Evolutionary conservation across 352 stramenopile species (phyloP), one percentile per base, ranked within the genome.

Genomic region (Phytophthora podocarpi): DNA sequence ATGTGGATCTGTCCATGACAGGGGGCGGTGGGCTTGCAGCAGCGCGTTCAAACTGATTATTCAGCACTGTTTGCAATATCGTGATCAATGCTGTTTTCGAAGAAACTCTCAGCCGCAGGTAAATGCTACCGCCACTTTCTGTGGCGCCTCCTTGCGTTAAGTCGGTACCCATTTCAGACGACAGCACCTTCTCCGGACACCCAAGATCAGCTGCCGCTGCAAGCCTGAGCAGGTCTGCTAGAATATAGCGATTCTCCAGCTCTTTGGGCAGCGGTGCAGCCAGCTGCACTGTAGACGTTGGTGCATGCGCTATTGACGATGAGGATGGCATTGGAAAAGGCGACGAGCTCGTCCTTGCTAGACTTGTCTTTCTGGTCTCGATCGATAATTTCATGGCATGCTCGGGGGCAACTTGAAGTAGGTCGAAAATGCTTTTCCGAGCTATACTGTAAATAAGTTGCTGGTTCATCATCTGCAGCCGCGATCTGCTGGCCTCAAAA

Each of bases 361-460:
- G 36, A 48, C 28, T 63, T 35, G 57, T 66, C 40, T 63, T 76
- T 35, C 45, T 65, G 6, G 39, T 57, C 42, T 72, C 71, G 18
- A 82, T 78, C 24, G 74, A 80, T 4, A 89, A 35, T 6, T 69
- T 71, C 64, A 90, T 82, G n/a, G 85, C 72, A 47, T 84, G 68
- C 4, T 93, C 83, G 18, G 83, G 83, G 0, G 68, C 56, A 40
- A 84, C 56, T 57, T 83, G 67, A 20, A 93, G 41, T 15, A 90
- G 73, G 4, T 85, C 70, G 41, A 89, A 93, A 2, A 91, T 69
- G 48, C 70, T 84, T 30, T 72, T 74, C n/a, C 81, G 71, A 10
- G 83, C 74, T 31, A 90, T 73, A 12, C 72, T 78, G 41, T 77
- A 80, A n/a, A 89, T 78, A 3, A 87, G 52, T 26, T 83, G 63